Evolutionary conservation across 2,329 filamentous ascomycete genomes (phyloP).

Genomic region (Penicillium nordicum): DNA sequence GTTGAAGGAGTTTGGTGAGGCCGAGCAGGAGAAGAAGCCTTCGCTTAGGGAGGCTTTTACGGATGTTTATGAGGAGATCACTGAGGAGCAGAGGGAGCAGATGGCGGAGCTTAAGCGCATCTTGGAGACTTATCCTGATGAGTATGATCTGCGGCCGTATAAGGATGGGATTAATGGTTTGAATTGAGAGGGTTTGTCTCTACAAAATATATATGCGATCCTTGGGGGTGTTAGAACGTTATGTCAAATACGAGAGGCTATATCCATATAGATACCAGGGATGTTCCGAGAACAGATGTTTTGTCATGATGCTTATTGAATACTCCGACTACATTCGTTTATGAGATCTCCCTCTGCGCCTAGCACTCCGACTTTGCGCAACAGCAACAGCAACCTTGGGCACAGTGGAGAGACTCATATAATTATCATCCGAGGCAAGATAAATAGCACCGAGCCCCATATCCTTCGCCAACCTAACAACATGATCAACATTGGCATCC

Average conservation of each 20-base stretch:
- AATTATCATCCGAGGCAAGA: slow-evolving; percentile 13
- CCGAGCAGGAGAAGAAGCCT: slow-evolving; percentile 54
- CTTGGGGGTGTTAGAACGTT: background rate
- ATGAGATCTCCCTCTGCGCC: background rate
- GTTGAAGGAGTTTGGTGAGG: slow-evolving; percentile 77
- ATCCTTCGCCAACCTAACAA: slow-evolving; percentile 10
- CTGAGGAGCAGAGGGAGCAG: slow-evolving; percentile 72
- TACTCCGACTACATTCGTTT: background rate
- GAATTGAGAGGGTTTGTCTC: slow-evolving; percentile 56
- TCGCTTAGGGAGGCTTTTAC: slow-evolving; percentile 63
- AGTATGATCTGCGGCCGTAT: slow-evolving; percentile 79
- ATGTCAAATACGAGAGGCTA: background rate
- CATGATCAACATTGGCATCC: background rate
- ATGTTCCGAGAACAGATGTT: background rate
- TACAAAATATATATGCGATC: slow-evolving; percentile 48
- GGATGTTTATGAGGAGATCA: slow-evolving; percentile 85
- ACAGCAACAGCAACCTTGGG: slow-evolving; percentile 13
- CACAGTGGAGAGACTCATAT: slow-evolving; percentile 7
- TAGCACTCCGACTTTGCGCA: background rate
- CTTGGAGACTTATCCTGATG: slow-evolving; percentile 79
- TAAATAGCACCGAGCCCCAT: slow-evolving; percentile 20
- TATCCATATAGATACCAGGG: background rate
- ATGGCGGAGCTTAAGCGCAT: slow-evolving; percentile 72
- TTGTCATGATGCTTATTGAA: background rate
- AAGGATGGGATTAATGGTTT: slow-evolving; percentile 70